Conservation (phyloP, 257 asterid species). For the Rehmannia glutinosa region DNA sequence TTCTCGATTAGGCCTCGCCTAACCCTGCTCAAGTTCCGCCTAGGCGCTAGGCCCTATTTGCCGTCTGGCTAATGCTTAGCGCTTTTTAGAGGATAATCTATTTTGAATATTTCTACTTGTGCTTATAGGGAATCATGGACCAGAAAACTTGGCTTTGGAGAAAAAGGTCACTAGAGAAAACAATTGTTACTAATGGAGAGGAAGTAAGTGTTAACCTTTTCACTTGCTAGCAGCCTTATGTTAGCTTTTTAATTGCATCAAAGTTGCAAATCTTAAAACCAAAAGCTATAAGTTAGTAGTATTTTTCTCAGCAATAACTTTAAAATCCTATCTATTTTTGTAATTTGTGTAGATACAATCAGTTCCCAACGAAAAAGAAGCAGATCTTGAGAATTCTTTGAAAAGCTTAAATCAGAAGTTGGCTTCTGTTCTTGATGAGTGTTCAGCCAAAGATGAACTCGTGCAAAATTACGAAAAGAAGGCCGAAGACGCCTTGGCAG, state of each 20-base stretch:
- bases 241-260: background rate
- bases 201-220: conserved; percentile 40
- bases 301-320: too few species aligned
- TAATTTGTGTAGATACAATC: conserved; percentile 23
- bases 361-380: conserved; percentile 45
- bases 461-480: conserved; percentile 26
- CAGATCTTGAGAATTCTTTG: conserved; percentile 48
- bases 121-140: conserved; percentile 48
- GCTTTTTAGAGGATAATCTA: too few species aligned
- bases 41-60: too few species aligned
- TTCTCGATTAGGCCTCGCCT: too few species aligned
- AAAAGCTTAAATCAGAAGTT: conserved; percentile 50
- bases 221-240: background rate
- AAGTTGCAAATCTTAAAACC: too few species aligned
- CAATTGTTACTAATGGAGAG: conserved; percentile 49
- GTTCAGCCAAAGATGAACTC: conserved; percentile 56
- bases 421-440: conserved; percentile 50
- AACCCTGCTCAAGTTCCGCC: too few species aligned
- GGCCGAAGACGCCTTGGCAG: conserved; percentile 51
- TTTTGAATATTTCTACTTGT: background rate
- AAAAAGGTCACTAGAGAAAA: conserved; percentile 66
- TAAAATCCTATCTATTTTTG: background rate
- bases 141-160: conserved; percentile 89
- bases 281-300: background rate
- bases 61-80: too few species aligned